Evolutionary conservation across 306 rosid genomes (phyloP).

Genomic region (Spatholobus suberectus): DNA sequence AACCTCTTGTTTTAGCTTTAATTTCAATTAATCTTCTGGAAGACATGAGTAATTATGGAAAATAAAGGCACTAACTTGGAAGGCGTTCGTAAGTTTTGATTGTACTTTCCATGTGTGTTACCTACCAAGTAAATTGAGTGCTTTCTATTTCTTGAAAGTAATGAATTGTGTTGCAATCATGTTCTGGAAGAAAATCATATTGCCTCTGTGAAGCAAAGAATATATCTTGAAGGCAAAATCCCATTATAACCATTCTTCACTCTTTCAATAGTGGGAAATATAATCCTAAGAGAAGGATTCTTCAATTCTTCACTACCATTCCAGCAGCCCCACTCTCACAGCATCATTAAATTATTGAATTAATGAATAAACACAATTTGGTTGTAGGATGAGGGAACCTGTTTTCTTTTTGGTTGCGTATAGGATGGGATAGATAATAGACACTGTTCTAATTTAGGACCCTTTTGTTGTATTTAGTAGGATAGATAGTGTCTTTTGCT

Average conservation of each 20-base stretch:
- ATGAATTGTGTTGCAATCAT: background rate
- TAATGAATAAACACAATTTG: constrained; percentile 18
- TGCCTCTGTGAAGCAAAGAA: constrained; percentile 88
- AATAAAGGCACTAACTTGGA: constrained; percentile 14
- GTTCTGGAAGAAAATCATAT: constrained; percentile 3
- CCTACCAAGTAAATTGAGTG: background rate
- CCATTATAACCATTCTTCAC: constrained; percentile 64
- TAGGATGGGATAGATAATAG: no score
- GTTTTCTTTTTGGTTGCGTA: no score
- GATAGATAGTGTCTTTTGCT: no score
- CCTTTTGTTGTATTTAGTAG: no score
- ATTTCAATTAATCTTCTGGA: constrained; percentile 25
- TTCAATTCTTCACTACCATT: constrained; percentile 68
- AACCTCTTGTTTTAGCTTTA: constrained; percentile 38
- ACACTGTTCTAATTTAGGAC: no score
- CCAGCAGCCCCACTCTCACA: constrained; percentile 88
- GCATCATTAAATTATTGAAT: constrained; percentile 38
- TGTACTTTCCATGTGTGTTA: constrained; percentile 4
- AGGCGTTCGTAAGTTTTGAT: background rate
- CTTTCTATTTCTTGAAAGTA: background rate
- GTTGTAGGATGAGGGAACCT: no score
- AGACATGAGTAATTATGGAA: constrained; percentile 25
- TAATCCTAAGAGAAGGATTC: constrained; percentile 70
- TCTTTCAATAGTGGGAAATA: constrained; percentile 80
- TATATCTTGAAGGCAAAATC: constrained; percentile 68